Base-by-base conservation (phyloP, 352 stramenopile genomes). In the Globisporangium radiosum region DNA sequence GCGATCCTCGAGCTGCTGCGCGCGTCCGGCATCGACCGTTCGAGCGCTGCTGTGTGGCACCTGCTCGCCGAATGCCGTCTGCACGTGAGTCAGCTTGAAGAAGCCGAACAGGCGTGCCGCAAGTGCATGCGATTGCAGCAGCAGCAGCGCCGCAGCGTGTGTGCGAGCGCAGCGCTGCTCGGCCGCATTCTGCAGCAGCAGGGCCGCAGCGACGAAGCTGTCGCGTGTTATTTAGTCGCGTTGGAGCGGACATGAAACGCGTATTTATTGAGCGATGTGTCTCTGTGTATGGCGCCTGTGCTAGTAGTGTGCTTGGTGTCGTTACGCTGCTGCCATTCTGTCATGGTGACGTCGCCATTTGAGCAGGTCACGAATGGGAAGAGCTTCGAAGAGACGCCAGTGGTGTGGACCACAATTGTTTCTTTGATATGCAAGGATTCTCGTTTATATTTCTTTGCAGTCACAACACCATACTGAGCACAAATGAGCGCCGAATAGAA, bases 151-250 rank as follows among this genome's bases (percentile, higher is more conserved):
- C 66, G 19, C 71, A 45, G 47, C 42, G 39, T 57, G 39, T 45
- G 52, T 10, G 17, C 52, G 40, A 50, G 68, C 25, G 67, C 84
- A 15, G 75, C 70, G 50, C 69, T 87, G 48, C 59, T 87, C 13
- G 77, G 75, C 7, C 70, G 64, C 25, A 77, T 87, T 36, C 54
- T 87, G 73, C 70, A 83, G 37, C 61, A 78, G 52, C 72, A 73
- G 50, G 77, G 75, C 2, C 71, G 69, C 47, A 57, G 72, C 39
- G 73, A 85, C 49, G 72, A 84, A 55, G 77, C 77, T 42, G 72
- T 84, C 71, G 62, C 80, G 59, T 87, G 74, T 72, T 87, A 79
- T 79, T 75, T 81, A 74, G 75, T 64, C 63, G 73, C 73, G 54
- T 69, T 87, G 54, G 71, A 75, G 54, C 76, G 70, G 25, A 57